phyloP scores from a whole-genome alignment of 148 eudicot species.

The Heliamphora exappendiculata region DNA sequence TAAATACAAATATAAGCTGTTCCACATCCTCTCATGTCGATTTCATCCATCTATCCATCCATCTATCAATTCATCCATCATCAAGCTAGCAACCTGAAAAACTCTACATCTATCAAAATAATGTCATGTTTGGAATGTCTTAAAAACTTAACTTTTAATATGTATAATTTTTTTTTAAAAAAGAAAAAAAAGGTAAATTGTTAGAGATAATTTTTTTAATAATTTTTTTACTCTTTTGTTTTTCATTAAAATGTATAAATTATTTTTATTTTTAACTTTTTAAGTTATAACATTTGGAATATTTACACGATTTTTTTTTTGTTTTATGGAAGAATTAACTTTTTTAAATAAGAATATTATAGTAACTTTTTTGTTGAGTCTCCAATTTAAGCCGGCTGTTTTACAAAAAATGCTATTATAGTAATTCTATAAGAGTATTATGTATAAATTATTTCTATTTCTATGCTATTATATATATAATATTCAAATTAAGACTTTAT shows the following conservation, averaged over 20 bases:
- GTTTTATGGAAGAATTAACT: too few species aligned
- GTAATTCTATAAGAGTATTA: too few species aligned
- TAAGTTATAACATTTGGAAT: too few species aligned
- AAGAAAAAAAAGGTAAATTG: not conserved
- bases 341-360: too few species aligned
- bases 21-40: slow-evolving; percentile 56
- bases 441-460: too few species aligned
- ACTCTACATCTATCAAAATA: not conserved
- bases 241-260: not conserved
- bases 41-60: slow-evolving; percentile 16
- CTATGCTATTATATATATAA: too few species aligned
- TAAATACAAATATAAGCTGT: slow-evolving; percentile 17
- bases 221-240: not conserved
- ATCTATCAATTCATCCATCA: too few species aligned
- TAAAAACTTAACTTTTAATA: not conserved
- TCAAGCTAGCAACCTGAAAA: slow-evolving; percentile 30
- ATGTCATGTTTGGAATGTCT: not conserved
- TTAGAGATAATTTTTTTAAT: not conserved
- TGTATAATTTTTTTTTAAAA: not conserved
- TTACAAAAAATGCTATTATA: too few species aligned
- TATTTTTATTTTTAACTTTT: not conserved
- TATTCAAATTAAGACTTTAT: too few species aligned
- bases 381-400: too few species aligned
- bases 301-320: too few species aligned
- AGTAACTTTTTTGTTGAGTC: too few species aligned